Conservation (phyloP, 2,329 filamentous ascomycete genomes). For the Calonectria leucothoes region DNA sequence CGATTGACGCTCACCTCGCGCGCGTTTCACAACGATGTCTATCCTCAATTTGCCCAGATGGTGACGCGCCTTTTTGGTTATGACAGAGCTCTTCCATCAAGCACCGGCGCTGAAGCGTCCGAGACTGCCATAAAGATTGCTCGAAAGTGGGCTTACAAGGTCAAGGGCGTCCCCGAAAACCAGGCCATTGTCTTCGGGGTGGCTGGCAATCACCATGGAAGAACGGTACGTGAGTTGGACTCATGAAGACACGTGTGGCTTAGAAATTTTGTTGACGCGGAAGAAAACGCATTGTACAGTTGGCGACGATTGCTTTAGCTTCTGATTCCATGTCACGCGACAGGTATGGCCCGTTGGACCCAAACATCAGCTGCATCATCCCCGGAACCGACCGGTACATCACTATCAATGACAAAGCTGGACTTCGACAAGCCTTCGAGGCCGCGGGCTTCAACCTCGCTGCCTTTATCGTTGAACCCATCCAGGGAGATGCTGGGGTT, state of each 20-base stretch:
- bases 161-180: slow-evolving; percentile 84
- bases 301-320: background rate
- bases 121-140: slow-evolving; percentile 95
- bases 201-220: slow-evolving; percentile 90
- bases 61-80: background rate
- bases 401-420: slow-evolving; percentile 76
- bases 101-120: slow-evolving; percentile 82
- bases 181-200: slow-evolving; percentile 85
- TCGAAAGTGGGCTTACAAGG: slow-evolving; percentile 95
- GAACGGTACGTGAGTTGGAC: slow-evolving; percentile 71
- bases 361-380: slow-evolving; percentile 86
- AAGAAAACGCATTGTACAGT: slow-evolving; percentile 43
- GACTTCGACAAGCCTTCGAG: slow-evolving; percentile 61
- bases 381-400: slow-evolving; percentile 49
- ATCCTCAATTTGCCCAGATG: background rate
- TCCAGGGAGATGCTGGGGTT: slow-evolving; percentile 81
- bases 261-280: background rate
- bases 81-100: background rate
- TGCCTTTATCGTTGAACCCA: slow-evolving; percentile 84
- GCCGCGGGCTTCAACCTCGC: slow-evolving; percentile 65
- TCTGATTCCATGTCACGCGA: slow-evolving; percentile 46
- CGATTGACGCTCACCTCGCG: background rate
- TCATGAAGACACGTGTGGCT: background rate
- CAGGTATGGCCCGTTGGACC: slow-evolving; percentile 92
- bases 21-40: slow-evolving; percentile 5